These are phyloP conservation scores for Epithele typhae DNA, from an alignment of 768 basidiomycete species.

Conservation along the genomic window DNA sequence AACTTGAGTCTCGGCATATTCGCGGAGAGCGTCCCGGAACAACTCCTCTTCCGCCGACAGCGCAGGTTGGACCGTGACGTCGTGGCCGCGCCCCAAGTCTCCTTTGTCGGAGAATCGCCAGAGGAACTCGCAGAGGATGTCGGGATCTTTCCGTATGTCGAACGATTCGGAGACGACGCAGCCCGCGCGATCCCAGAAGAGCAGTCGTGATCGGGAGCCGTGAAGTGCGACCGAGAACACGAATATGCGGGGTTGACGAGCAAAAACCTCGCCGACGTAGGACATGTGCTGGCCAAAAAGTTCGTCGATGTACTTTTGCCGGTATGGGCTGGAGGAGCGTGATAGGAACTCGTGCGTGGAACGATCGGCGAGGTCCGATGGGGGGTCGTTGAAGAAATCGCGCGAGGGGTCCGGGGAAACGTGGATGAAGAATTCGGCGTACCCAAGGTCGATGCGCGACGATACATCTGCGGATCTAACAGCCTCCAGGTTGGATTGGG, in stretches of 20 bases:
- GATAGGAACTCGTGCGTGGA: neutral
- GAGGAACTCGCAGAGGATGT: constrained; percentile 2
- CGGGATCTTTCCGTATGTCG: neutral
- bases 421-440: constrained; percentile 9
- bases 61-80: neutral
- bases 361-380: neutral
- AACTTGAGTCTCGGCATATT: neutral
- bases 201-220: neutral
- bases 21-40: neutral
- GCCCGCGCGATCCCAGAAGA: constrained; percentile 4
- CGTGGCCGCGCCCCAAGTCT: neutral
- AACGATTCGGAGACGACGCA: neutral
- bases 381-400: constrained; percentile 8
- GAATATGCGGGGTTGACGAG: neutral
- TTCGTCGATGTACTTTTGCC: too few relatives aligned
- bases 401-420: neutral
- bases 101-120: neutral
- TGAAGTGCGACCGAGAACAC: neutral
- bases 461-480: neutral
- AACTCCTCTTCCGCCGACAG: neutral
- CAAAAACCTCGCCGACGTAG: neutral
- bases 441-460: neutral
- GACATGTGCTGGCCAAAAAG: neutral
- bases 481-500: neutral
- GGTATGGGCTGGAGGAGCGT: too few relatives aligned